Base-by-base conservation (phyloP, 176 grass and related monocot genomes). In the Juncus inflexus region DNA sequence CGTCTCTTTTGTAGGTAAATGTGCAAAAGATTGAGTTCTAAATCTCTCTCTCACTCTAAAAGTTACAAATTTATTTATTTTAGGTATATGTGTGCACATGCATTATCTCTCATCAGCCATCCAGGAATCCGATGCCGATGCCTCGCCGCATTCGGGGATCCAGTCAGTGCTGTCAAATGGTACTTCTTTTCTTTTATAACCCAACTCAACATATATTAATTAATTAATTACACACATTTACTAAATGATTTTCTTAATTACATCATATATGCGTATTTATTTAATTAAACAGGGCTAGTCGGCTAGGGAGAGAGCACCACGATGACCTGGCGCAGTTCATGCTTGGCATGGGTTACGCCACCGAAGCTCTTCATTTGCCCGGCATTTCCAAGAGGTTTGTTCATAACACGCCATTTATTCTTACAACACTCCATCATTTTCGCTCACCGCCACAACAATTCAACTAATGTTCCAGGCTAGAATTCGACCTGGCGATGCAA, bases 81-180 rank as follows among this genome's bases (percentile, higher is more conserved):
- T 55, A 99, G 94, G 83, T 99, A 99, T 79, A 99, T 99, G 94
- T 92, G 89, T 84, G 94, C 94, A 58, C 88, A 99, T 76, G 94
- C 94, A 59, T 84, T 99, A 40, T 86, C 94, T 77, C 94, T 99
- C 55, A 47, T 47, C 4, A 99, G 89, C 58, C 94, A 99, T 92
- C 94, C 94, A 37, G 94, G 89, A 86, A 99, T 92, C 66, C 84
- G 94, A 63, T 99, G 94, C 58, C 79, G 94, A 35, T 99, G 94
- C 75, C 89, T 99, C 77, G 94, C 94, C 71, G 94, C 94, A 70
- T 84, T 92, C 73, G 94, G 94, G 52, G 94, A 99, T 76, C 86
- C 89, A 90, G 89, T 99, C 58, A 99, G 94, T 89, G 88, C 88
- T 40, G 94, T 99, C 13, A 99, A 99, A 84, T 99, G 94, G 89